These are phyloP conservation scores for Wakefieldia striispora DNA, from an alignment of 768 basidiomycete species.

Conservation along the genomic window DNA sequence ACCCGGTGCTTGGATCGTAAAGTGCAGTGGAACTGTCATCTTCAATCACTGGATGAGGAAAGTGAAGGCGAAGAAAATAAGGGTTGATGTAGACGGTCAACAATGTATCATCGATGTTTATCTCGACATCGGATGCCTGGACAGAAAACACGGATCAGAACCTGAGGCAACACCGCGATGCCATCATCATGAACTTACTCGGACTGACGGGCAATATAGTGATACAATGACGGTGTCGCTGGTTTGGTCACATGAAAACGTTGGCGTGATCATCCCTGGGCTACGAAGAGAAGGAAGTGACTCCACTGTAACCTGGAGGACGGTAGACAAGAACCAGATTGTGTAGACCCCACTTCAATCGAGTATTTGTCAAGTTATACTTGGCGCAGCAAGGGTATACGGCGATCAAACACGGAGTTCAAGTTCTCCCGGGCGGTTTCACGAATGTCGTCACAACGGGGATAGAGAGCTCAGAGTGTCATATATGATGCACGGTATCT, in stretches of 20 bases:
- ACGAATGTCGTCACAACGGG: neutral
- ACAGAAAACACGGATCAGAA: slow-evolving; percentile 2
- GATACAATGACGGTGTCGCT: slow-evolving; percentile 51
- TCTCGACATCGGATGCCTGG: slow-evolving; percentile 81
- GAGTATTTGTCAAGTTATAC: neutral
- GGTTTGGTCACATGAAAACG: slow-evolving; percentile 68
- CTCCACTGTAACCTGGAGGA: too few species aligned
- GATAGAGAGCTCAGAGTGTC: neutral
- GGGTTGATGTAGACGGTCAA: slow-evolving; percentile 79
- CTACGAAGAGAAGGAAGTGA: neutral
- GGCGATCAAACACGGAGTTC: too few species aligned
- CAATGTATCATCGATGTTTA: slow-evolving; percentile 67
- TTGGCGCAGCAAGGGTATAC: neutral
- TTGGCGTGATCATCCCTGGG: slow-evolving; percentile 74
- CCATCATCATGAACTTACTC: slow-evolving; percentile 41
- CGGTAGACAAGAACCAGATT: neutral
- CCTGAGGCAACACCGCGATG: neutral
- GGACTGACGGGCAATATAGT: slow-evolving; percentile 70
- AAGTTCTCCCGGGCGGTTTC: neutral
- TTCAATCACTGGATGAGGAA: slow-evolving; percentile 61
- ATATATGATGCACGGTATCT: too few species aligned
- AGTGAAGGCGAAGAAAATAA: slow-evolving; percentile 79
- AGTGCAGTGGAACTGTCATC: slow-evolving; percentile 64
- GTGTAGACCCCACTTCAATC: neutral
- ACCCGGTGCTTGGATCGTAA: slow-evolving; percentile 79